Evolutionary conservation across 169 alveolate species (phyloP).

Genomic region (Cryptosporidium andersoni): DNA sequence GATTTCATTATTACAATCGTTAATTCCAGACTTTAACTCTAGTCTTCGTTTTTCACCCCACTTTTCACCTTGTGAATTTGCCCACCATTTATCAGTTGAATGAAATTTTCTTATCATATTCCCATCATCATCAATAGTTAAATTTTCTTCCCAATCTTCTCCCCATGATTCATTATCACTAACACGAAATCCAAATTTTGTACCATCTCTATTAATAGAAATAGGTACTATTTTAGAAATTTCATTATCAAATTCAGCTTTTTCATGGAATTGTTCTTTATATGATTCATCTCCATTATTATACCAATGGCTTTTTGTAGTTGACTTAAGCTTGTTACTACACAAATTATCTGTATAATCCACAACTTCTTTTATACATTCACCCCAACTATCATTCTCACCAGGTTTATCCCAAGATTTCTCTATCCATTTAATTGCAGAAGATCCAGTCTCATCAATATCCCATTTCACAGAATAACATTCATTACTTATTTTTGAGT

Average conservation of each 20-base stretch:
- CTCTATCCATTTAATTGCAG: not conserved
- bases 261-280: conserved; percentile 23
- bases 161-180: conserved; percentile 28
- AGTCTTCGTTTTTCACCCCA: conserved; percentile 63
- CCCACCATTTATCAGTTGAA: conserved; percentile 41
- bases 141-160: conserved; percentile 56
- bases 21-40: not conserved
- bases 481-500: conserved; percentile 58
- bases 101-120: conserved; percentile 6
- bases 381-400: conserved; percentile 65
- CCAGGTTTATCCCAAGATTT: conserved; percentile 67
- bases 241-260: not conserved
- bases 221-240: not conserved
- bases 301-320: conserved; percentile 48
- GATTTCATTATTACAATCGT: not conserved
- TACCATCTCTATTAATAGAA: conserved; percentile 20
- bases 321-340: conserved; percentile 1
- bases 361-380: not conserved
- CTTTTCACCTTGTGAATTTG: conserved; percentile 32
- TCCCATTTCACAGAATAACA: conserved; percentile 49
- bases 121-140: not conserved
- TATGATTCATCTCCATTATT: conserved; percentile 37
- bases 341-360: not conserved
- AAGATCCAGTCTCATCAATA: not conserved
- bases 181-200: conserved; percentile 39